A percentile compares a stretch with the other conserved stretches of the same genome.
These are phyloP conservation scores for Podospora pseudoanserina DNA, from an alignment of 495 filamentous ascomycete genomes.

Conservation along the genomic window DNA sequence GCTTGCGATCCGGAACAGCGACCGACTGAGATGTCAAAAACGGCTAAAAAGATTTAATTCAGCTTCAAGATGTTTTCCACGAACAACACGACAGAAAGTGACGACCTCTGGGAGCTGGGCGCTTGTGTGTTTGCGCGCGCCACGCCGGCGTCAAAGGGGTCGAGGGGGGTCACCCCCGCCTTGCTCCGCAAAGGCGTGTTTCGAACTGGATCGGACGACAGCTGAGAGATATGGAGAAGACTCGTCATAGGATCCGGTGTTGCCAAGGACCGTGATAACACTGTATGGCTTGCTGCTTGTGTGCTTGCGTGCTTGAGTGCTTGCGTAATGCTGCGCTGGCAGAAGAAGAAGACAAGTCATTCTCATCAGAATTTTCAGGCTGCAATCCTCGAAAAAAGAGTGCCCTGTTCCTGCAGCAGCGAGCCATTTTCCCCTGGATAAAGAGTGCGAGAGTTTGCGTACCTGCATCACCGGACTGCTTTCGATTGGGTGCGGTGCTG, in stretches of 20 bases:
- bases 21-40: conserved; percentile 9
- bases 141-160: neutral
- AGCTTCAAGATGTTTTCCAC: neutral
- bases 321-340: conserved; percentile 2
- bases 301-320: too few relatives aligned
- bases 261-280: neutral
- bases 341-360: neutral
- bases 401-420: conserved; percentile 19
- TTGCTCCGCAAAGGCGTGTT: conserved; percentile 7
- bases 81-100: neutral
- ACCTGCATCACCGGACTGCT: conserved; percentile 15
- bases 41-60: neutral
- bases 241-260: neutral
- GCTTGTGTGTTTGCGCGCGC: neutral
- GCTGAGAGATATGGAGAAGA: neutral
- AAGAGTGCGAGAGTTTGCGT: conserved; percentile 3
- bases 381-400: neutral
- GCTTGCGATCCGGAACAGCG: conserved; percentile 25
- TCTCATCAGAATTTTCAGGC: neutral
- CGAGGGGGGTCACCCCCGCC: neutral
- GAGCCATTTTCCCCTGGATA: conserved; percentile 7
- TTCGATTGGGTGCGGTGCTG: conserved; percentile 15
- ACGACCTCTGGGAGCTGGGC: neutral
- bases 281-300: neutral
- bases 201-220: conserved; percentile 8